phyloP scores from a whole-genome alignment of 805 yeast genomes.

The Yamadazyma akitaensis region DNA sequence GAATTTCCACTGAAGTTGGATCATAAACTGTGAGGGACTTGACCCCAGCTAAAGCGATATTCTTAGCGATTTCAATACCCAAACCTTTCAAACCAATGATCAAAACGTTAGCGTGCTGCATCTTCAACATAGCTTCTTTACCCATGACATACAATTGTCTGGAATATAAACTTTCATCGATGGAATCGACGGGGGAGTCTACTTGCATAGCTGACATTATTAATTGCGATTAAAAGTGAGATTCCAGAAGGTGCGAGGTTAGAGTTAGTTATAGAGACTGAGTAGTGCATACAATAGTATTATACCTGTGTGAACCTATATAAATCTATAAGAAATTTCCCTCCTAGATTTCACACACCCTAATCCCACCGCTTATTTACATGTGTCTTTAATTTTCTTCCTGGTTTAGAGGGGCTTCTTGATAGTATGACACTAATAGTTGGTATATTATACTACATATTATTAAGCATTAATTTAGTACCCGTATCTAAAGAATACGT shows the following conservation, averaged over 20 bases:
- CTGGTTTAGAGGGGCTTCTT: too few species aligned
- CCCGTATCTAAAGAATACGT: conserved; percentile 54
- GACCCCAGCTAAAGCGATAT: conserved; percentile 95
- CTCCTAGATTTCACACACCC: too few species aligned
- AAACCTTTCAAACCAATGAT: conserved; percentile 87
- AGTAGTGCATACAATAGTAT: neutral
- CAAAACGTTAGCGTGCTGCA: conserved; percentile 92
- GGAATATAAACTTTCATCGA: conserved; percentile 93
- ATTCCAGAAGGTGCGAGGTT: conserved; percentile 3
- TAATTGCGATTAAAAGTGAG: conserved; percentile 5
- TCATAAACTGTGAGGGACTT: conserved; percentile 85
- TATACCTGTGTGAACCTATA: too few species aligned
- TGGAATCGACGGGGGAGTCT: conserved; percentile 42
- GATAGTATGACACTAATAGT: too few species aligned
- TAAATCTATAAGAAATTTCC: too few species aligned
- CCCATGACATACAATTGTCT: conserved; percentile 96
- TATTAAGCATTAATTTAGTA: conserved; percentile 21
- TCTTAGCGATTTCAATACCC: conserved; percentile 95
- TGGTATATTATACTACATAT: too few species aligned
- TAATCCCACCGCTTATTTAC: too few species aligned
- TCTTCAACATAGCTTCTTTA: conserved; percentile 95
- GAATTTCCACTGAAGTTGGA: conserved; percentile 61
- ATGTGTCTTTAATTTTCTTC: too few species aligned
- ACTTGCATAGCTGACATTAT: conserved; percentile 34
- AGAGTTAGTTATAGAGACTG: neutral